Base-by-base conservation (phyloP, 805 yeast species). In the Saturnispora saitoi region DNA sequence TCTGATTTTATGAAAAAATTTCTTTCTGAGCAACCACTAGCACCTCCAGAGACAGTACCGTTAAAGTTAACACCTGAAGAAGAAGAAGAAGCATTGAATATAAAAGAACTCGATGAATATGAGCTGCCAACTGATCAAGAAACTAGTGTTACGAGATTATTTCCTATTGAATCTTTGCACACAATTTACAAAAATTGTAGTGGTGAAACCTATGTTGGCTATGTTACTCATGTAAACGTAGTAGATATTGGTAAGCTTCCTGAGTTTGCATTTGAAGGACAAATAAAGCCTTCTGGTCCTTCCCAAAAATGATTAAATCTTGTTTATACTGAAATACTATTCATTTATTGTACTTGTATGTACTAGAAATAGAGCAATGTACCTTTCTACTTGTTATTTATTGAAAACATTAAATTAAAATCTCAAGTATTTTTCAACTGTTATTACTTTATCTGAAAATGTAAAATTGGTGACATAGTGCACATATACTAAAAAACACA, bases 151-250 rank as follows among this genome's bases (percentile, higher is more conserved):
- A 48, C 48, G 12, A 32, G 36, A 4, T 28, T 53, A 32, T 48
- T 53, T 26, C 56, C 56, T 2, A 43, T 32, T 12, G 50, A 51
- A 12, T 50, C 50, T 11, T 36, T 53, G 24, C 26, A 51, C 19
- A 53, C 56, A 4, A 46, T 51, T n/a, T 43, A 43, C 37, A 50
- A 48, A 44, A 50, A 52, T 2, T 48, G 54, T 32, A 48, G 43
- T 38, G 54, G 56, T 26, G 56, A 53, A 28, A 52, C 49, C 22
- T 52, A 53, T 36, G 56, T 53, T 31, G 56, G 56, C 1, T 53
- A 48, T 20, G 43, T 50, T 6, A 47, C 39, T 4, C 24, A 45
- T 14, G 56, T 53, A 4, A 47, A 47, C 20, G 45, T 47, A 24
- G 29, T 47, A 14, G 49, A 47, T 19, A n/a, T 47, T 32, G 49